Evolutionary conservation across 2,329 filamentous ascomycete species (phyloP).

Genomic region (Cytospora piceae): DNA sequence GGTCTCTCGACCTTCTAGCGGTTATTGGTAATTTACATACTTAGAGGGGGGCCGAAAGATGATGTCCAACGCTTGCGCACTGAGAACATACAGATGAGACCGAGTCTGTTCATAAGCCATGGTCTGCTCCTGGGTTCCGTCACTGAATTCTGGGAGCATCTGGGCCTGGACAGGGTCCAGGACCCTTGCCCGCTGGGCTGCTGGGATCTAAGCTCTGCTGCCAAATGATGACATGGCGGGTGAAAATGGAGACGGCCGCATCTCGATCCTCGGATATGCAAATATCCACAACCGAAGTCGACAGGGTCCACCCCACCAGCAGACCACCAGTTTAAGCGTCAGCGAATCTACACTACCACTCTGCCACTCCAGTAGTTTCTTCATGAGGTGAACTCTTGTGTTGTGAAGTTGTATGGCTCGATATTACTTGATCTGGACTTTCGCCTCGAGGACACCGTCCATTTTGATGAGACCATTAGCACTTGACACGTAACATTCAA

Average conservation of each 20-base stretch:
- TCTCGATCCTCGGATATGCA: constrained; percentile 23
- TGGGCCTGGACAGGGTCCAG: constrained; percentile 12
- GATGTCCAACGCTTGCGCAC: not conserved
- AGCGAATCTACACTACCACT: not conserved
- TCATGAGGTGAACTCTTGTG: not conserved
- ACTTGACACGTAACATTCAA: not conserved
- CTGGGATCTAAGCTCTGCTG: constrained; percentile 23
- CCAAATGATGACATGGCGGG: constrained; percentile 26
- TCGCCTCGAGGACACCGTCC: not conserved
- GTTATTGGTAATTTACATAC: not conserved
- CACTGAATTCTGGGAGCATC: not conserved
- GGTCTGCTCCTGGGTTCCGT: not conserved
- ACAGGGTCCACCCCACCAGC: constrained; percentile 5
- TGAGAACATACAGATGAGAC: not conserved
- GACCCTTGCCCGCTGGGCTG: constrained; percentile 24
- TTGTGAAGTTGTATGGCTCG: not conserved
- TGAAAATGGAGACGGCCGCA: constrained; percentile 22
- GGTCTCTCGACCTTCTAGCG: constrained; percentile 3
- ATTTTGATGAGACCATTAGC: not conserved
- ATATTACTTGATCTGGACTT: not conserved
- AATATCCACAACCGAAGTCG: constrained; percentile 21
- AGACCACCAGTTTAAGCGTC: not conserved
- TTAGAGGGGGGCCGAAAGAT: not conserved
- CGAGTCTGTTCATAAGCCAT: not conserved
- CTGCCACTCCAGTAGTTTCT: not conserved